Percentiles rank a stretch among this genome's conserved stretches.
Evolutionary conservation across 2,329 filamentous ascomycete species (phyloP).

Genomic region (Epichloe amarillans): DNA sequence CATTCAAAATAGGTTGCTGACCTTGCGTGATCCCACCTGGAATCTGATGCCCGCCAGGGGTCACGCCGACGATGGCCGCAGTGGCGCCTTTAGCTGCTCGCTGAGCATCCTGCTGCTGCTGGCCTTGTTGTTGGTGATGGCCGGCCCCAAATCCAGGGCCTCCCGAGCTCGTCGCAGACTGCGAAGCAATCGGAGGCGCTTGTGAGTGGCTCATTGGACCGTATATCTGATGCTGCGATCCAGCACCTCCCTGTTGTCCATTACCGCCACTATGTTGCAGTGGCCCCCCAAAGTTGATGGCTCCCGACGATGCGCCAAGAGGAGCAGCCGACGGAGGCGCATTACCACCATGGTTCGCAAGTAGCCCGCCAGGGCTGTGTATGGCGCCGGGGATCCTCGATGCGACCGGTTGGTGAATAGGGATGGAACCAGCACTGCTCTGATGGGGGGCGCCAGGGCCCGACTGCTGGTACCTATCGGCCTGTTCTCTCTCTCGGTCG

Average conservation of each 20-base stretch:
- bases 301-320: conserved; percentile 37
- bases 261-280: conserved; percentile 38
- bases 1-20: conserved; percentile 36
- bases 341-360: conserved; percentile 57
- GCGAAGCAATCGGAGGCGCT: conserved; percentile 35
- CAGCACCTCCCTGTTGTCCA: conserved; percentile 32
- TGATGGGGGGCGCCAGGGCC: conserved; percentile 44
- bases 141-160: conserved; percentile 57
- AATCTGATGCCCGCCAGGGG: conserved; percentile 23
- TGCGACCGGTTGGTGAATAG: conserved; percentile 88
- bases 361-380: conserved; percentile 80
- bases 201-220: conserved; percentile 37
- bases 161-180: conserved; percentile 46
- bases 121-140: conserved; percentile 31
- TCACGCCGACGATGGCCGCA: conserved; percentile 35
- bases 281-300: conserved; percentile 43
- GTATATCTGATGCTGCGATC: conserved; percentile 43
- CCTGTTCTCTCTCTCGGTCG: conserved; percentile 28
- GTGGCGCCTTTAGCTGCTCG: conserved; percentile 30
- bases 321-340: conserved; percentile 36
- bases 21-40: conserved; percentile 27
- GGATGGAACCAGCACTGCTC: conserved; percentile 75
- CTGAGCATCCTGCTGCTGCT: conserved; percentile 49
- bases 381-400: conserved; percentile 68
- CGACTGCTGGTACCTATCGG: conserved; percentile 55